Evolutionary conservation across 768 basidiomycete species (phyloP), one percentile per base, ranked within the genome.

Genomic region (Pleurotus eryngii): DNA sequence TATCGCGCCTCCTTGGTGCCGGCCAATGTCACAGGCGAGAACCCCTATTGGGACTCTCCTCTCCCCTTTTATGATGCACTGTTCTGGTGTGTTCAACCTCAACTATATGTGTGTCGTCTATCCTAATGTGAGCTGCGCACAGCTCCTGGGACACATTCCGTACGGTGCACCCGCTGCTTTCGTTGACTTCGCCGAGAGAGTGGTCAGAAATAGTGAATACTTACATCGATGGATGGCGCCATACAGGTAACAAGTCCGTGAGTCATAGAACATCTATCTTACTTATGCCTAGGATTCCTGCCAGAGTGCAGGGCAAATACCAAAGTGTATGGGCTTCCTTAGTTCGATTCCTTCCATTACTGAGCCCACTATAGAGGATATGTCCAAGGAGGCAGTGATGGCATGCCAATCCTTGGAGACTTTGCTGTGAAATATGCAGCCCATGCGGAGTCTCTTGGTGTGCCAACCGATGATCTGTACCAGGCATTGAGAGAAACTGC

Each of bases 91-190:
- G 70, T 59, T 22, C n/a, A 45, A 3, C 15, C 20, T 35, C 30
- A 35, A 35, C 8, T 35, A 9, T 4, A 30, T 24, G 2, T 24
- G 24, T 35, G 30, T 3, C 30, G 7, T 35, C 30, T 3, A 35
- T 35, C 9, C 26, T 2, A 7, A 20, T 11, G 43, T 5, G 11
- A 48, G 8, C 54, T 65, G 17, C 57, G 38, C 39, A 11, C 51
- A 81, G 80, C 64, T 81, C 80, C 4, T 82, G 80, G 80, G 80
- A 82, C 59, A 77, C 77, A 0, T 80, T 81, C 73, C 74, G 80
- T 46, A 81, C 79, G 4, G 78, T 80, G 0, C 80, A 82, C 53
- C 80, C 80, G 9, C 67, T 80, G 5, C 72, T 80, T 14, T 81
- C 80, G 3, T 60, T 81, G 30, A 69, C 72, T 6, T 73, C 75